Base-by-base conservation (phyloP, 1,139 yeast genomes). In the Debaryomyces udenii region DNA sequence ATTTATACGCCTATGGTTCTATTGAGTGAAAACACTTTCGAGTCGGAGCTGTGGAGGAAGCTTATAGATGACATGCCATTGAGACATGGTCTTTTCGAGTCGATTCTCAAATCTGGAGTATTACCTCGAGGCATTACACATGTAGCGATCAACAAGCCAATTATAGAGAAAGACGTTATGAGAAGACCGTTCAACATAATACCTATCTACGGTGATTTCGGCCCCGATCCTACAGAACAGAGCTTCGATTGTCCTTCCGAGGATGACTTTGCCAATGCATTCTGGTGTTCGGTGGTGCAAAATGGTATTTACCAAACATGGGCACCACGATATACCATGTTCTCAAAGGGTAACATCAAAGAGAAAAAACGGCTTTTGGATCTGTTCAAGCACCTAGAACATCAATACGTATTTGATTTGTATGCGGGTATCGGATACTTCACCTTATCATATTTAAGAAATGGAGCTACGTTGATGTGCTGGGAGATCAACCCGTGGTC, bases 401-500 rank as follows among this genome's bases (percentile, higher is more conserved):
- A 57, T 6, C 64, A 70, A 0, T 70, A 69, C 24, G 79, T 85
- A 0, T 67, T 85, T 5, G 96, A 89, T 55, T 56, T 89, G 43
- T 89, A 88, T 57, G 81, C 87, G 23, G 96, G 96, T 0, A 88
- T 89, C 39, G 96, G 96, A 1, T 89, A 89, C 59, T 89, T 89
- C 58, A 77, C 91, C 3, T 64, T 89, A 27, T 76, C 88, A 34
- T 89, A 89, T 53, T 67, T 86, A 36, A 67, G 66, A 37, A 68
- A 73, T 29, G 74, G 76, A 0, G 89, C 87, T 1, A 64, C 66
- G 13, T 64, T 86, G 0, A 74, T 82, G 35, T 83, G 95, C 55
- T 89, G 96, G 89, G 96, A 89, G 50, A 64, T 89, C 35, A 89
- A 89, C 54, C 88, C 90, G 1, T 88, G 93, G 94, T 85, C 94